These are phyloP conservation scores for Gynostemma pentaphyllum DNA, from an alignment of 306 rosid genomes.

Conservation along the genomic window DNA sequence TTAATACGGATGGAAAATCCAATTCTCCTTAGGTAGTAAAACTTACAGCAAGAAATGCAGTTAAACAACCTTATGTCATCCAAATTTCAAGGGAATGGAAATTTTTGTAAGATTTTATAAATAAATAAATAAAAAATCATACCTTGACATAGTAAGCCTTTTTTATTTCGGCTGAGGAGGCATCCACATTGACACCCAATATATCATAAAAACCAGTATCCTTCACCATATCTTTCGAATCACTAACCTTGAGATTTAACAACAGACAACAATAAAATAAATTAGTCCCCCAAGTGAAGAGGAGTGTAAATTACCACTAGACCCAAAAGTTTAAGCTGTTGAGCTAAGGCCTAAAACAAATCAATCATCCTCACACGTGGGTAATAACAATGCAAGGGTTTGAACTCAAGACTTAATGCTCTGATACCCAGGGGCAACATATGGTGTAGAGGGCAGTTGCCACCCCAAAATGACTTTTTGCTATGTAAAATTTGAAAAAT, in stretches of 20 bases:
- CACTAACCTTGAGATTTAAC: constrained; percentile 9
- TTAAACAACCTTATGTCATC: neutral
- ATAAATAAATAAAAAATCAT: neutral
- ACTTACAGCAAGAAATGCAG: neutral
- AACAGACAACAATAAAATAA: neutral
- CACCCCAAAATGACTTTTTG: too few relatives aligned
- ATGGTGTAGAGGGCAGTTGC: too few relatives aligned
- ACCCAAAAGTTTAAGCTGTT: too few relatives aligned
- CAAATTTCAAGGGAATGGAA: neutral
- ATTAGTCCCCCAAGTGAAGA: neutral
- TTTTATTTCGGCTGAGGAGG: constrained; percentile 67
- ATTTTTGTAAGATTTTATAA: neutral
- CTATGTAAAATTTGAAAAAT: too few relatives aligned
- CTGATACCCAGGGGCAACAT: too few relatives aligned
- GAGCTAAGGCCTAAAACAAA: too few relatives aligned
- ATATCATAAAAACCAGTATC: constrained; percentile 65
- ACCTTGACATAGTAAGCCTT: constrained; percentile 93
- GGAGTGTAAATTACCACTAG: too few relatives aligned
- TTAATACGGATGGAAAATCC: too few relatives aligned
- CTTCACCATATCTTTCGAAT: constrained; percentile 56
- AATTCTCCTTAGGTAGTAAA: too few relatives aligned
- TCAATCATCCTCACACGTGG: too few relatives aligned
- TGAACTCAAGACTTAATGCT: too few relatives aligned
- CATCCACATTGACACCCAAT: constrained; percentile 60
- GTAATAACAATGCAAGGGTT: too few relatives aligned